Evolutionary conservation across 2,329 filamentous ascomycete species (phyloP).

Genomic region (Fusarium sp.): DNA sequence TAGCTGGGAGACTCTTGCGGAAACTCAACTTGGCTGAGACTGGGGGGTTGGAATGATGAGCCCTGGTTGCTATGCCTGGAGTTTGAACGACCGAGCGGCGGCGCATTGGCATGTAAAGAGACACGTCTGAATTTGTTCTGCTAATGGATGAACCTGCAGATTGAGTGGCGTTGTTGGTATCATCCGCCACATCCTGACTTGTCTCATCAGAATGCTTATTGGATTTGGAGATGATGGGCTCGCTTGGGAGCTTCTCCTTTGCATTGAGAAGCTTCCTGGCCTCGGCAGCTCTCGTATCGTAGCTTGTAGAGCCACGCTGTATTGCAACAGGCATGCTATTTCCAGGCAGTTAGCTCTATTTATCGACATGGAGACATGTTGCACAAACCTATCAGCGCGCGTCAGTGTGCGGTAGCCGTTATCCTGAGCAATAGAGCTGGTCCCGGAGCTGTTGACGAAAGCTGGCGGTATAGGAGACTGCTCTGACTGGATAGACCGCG

Average conservation of each 20-base stretch:
- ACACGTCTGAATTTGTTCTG: slow-evolving; percentile 57
- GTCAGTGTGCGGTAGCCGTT: slow-evolving; percentile 21
- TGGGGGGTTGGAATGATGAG: slow-evolving; percentile 36
- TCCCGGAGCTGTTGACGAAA: slow-evolving; percentile 22
- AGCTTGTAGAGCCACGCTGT: slow-evolving; percentile 24
- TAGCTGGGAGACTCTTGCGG: slow-evolving; percentile 51
- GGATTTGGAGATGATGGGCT: slow-evolving; percentile 20
- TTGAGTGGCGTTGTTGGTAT: slow-evolving; percentile 34
- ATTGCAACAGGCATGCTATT: slow-evolving; percentile 29
- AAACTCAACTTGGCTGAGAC: slow-evolving; percentile 47
- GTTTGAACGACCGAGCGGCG: slow-evolving; percentile 60
- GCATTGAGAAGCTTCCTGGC: slow-evolving; percentile 21
- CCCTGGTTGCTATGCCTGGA: slow-evolving; percentile 61
- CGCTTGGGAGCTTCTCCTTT: slow-evolving; percentile 23
- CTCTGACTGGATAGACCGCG: slow-evolving; percentile 35
- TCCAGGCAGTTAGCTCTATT: slow-evolving; percentile 30
- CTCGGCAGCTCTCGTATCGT: slow-evolving; percentile 33
- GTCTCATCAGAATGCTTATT: slow-evolving; percentile 23
- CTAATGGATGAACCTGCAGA: slow-evolving; percentile 29
- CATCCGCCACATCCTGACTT: slow-evolving; percentile 36
- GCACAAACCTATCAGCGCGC: slow-evolving; percentile 40
- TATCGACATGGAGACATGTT: slow-evolving; percentile 8
- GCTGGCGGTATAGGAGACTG: slow-evolving; percentile 24
- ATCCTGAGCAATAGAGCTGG: slow-evolving; percentile 28
- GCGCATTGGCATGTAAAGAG: slow-evolving; percentile 59